Evolutionary conservation across 306 rosid genomes (phyloP).

Genomic region (Acacia crassicarpa): DNA sequence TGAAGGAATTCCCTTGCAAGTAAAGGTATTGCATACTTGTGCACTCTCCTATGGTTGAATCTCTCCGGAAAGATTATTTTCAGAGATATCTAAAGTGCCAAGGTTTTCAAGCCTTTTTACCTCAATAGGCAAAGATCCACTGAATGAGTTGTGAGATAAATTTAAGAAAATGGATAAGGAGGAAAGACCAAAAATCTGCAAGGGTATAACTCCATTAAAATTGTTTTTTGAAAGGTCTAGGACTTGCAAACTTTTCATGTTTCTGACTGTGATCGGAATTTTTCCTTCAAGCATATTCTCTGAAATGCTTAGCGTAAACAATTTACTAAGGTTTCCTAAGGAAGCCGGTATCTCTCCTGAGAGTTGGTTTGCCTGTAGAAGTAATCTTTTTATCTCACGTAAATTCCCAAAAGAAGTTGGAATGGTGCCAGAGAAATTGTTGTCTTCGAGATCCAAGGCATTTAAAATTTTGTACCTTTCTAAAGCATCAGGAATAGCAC

Average conservation of each 20-base stretch:
- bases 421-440: not conserved
- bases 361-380: not conserved
- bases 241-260: not conserved
- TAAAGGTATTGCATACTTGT: too few relatives aligned
- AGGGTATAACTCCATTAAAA: not conserved
- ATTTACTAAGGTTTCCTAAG: not conserved
- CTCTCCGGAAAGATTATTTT: too few relatives aligned
- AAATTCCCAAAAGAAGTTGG: not conserved
- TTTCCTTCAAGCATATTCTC: not conserved
- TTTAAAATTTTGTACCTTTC: not conserved
- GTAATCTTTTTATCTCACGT: not conserved
- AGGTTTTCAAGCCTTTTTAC: too few relatives aligned
- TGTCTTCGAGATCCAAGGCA: not conserved
- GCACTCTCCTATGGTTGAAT: too few relatives aligned
- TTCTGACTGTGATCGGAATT: not conserved
- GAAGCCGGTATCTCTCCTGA: not conserved
- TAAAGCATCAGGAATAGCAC: not conserved
- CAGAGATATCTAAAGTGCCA: too few relatives aligned
- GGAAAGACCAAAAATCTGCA: not conserved
- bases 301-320: not conserved
- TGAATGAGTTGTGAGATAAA: not conserved
- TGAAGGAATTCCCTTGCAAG: too few relatives aligned
- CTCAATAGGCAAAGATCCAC: not conserved
- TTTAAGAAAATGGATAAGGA: not conserved
- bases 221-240: not conserved